These are phyloP conservation scores for Catharanthus roseus DNA, from an alignment of 257 asterid species.

Conservation along the genomic window DNA sequence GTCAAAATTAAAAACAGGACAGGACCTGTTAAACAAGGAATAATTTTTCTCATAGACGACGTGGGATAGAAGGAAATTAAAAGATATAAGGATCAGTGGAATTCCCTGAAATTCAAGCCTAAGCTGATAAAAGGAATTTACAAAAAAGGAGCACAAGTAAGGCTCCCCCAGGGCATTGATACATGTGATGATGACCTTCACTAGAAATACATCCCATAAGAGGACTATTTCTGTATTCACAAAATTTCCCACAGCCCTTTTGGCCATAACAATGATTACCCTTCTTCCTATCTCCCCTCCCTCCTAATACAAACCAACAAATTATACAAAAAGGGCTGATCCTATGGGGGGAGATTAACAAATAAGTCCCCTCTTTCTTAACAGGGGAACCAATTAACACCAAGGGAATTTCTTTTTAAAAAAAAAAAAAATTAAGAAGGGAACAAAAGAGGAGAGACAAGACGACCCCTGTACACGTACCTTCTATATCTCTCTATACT, in stretches of 20 bases:
- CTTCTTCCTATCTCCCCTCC: no score
- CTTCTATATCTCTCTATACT: constrained; percentile 52
- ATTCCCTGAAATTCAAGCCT: background rate
- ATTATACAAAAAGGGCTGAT: constrained; percentile 28
- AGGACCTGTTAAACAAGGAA: background rate
- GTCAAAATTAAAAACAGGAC: no score
- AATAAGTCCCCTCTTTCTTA: constrained; percentile 38
- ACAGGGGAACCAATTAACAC: constrained; percentile 22
- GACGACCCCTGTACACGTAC: constrained; percentile 76
- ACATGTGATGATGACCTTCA: constrained; percentile 4
- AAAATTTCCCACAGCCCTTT: constrained; percentile 70
- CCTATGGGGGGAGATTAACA: constrained; percentile 30
- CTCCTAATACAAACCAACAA: constrained; percentile 28
- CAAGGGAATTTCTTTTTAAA: no score
- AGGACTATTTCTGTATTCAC: constrained; percentile 27
- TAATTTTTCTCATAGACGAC: background rate
- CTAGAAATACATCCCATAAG: constrained; percentile 3
- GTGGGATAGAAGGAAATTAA: background rate
- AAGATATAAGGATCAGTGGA: background rate
- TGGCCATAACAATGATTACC: constrained; percentile 60
- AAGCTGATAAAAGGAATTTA: background rate
- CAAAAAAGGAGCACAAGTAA: background rate
- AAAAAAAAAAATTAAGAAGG: constrained; percentile 19
- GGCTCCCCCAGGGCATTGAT: constrained; percentile 9
- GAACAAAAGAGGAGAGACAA: constrained; percentile 31